Evolutionary conservation across 2,329 filamentous ascomycete genomes (phyloP), one percentile per base, ranked within the genome.

Genomic region (Fusarium temperatum): DNA sequence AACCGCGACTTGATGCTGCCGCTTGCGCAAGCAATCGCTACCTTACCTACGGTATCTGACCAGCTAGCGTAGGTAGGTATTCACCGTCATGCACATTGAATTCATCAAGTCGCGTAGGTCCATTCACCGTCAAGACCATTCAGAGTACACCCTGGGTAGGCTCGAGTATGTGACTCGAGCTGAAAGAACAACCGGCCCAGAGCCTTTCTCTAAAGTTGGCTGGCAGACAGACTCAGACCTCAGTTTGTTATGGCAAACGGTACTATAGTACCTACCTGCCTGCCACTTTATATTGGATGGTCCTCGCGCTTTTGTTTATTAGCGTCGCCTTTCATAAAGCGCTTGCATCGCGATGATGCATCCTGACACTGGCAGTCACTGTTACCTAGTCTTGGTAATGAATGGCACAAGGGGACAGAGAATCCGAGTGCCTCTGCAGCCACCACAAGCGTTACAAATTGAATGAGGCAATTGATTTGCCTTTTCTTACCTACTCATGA

Each of bases 301-400:
- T 10, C n/a, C 17, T 26, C 18, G 22, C 24, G 50, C 32, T 35
- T 36, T 36, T 53, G 22, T 26, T 53, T 26, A 35, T 24, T 20
- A 24, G 30, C 22, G 24, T 54, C 11, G 24, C n/a, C 38, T 48
- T 41, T 30, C 26, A 39, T 58, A 24, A n/a, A 41, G n/a, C 42
- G 30, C 42, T n/a, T 28, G 20, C 26, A 60, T 48, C 15, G 47
- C 18, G 10, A n/a, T 24, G 14, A 38, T 30, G 26, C 28, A 35
- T 62, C 17, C 36, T 36, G 30, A 30, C 63, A 53, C 59, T 55
- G 63, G 48, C 11, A 66, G 28, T 38, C 63, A 65, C 57, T 41
- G 57, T 32, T 32, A 35, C 32, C 32, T 35, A 28, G 30, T 24
- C 51, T 47, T 20, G 14, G 28, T 5, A 38, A 48, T 39, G 26